Base-by-base conservation (phyloP, 78 protist species). In the Chrysochromulina parva region DNA sequence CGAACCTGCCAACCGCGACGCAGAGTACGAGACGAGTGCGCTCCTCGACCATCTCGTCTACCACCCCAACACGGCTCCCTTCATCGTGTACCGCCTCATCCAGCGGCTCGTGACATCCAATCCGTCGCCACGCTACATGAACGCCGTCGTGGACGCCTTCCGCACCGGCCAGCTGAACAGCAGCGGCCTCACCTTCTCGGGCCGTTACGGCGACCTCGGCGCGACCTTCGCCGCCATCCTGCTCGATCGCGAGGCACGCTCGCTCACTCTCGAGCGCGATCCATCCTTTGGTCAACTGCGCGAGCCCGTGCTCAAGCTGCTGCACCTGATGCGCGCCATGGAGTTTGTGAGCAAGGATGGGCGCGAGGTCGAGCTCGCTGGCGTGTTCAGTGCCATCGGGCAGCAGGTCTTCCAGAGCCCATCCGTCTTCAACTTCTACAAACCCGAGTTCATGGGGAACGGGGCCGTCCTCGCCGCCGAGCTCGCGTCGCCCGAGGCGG, bases 171-270 rank as follows among this genome's bases (percentile, higher is more conserved):
- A 2, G 87, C 14, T 55, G 48, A 5, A 3, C 26, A n/a, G n/a
- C n/a, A n/a, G n/a, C n/a, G 38, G 50, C 54, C 78, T 48, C n/a
- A 55, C 22, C 52, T 53, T 5, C 87, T 55, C 66, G 66, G 87
- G 85, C 85, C 2, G 11, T n/a, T 76, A 76, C 85, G 85, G 85
- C 57, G 85, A 76, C 48, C 48, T 67, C 20, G 76, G 50, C 16
- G 76, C 76, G 76, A n/a, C 48, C 48, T 10, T 67, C 50, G 76
- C 76, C 14, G 76, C 90, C 28, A 48, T 62, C 17, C 90, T 87
- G 57, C 90, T 87, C 57, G 90, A 87, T 11, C 90, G 76, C 19
- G 90, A 87, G 90, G 90, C 78, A 3, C 84, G 90, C n/a, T 5
- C 57, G 53, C 54, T 76, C 26, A 7, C 11, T 1, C 76, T 87